Conservation (phyloP, 2,329 filamentous ascomycete species). For the Penicillium freii region DNA sequence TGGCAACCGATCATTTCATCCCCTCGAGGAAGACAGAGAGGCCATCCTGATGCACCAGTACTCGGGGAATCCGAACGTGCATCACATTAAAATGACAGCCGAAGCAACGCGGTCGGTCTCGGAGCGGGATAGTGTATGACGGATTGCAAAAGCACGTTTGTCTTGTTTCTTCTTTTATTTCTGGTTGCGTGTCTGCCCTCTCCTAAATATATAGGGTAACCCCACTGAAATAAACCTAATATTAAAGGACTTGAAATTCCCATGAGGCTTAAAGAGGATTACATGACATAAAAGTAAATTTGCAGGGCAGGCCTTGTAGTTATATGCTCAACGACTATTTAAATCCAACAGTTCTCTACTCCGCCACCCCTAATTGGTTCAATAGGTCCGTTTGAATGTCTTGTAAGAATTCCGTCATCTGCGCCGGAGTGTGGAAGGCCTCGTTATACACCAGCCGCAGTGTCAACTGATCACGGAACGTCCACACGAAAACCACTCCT, state of each 20-base stretch:
- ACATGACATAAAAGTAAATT: background rate
- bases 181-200: background rate
- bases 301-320: background rate
- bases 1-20: background rate
- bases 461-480: conserved; percentile 33
- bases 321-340: background rate
- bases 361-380: background rate
- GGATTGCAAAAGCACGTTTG: background rate
- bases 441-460: conserved; percentile 35
- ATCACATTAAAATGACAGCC: background rate
- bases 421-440: conserved; percentile 28
- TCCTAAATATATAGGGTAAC: background rate
- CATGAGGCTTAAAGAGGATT: background rate
- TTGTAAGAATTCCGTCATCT: conserved; percentile 23
- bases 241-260: background rate
- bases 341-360: background rate
- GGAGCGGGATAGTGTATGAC: background rate
- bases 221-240: background rate
- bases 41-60: background rate
- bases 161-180: background rate
- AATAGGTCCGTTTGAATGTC: conserved; percentile 1
- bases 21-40: background rate
- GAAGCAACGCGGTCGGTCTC: background rate
- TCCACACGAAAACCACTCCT: conserved; percentile 31
- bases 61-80: background rate